Evolutionary conservation across 2,329 filamentous ascomycete species (phyloP), one percentile per base, ranked within the genome.

Genomic region (Penicillium sp.): DNA sequence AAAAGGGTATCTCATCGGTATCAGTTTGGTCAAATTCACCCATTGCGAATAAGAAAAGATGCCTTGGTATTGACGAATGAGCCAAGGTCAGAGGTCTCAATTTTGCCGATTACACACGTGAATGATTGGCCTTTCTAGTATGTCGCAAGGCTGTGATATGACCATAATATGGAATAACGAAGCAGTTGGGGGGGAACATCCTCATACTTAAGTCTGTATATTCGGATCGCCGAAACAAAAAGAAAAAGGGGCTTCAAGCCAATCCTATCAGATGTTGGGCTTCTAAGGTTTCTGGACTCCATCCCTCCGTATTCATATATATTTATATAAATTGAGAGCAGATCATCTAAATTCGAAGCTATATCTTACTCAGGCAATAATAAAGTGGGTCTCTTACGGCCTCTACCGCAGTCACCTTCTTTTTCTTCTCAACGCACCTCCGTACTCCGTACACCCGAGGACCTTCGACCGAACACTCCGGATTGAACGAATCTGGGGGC

Each of bases 1-100:
- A 44, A 47, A 73, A 74, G 3, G 70, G 68, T 0, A 59, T 34
- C 7, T 45, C 35, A 19, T 43, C 45, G 5, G 74, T 78, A 32
- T 51, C 29, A 30, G 26, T 8, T 13, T 55, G 56, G 23, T 45
- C 42, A 16, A 35, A 57, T 36, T 67, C 59, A 14, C 58, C 64
- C 66, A 70, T 60, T 18, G 18, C 46, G 51, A 35, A 38, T 14
- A 19, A 38, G n/a, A 11, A 40, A 40, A 13, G 3, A 23, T 23
- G 3, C 5, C 23, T 23, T 23, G 23, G 5, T 23, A 23, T 23
- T 23, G 23, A 23, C 23, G 23, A 5, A 23, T 23, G 23, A 23
- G 23, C 23, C 23, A 23, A 23, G 5, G 5, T 23, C 23, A 5
- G 3, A 23, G 5, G 23, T 23, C 23, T 23, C 23, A 23, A 23